phyloP scores from a whole-genome alignment of 352 stramenopile genomes.

The Peronospora destructor region DNA sequence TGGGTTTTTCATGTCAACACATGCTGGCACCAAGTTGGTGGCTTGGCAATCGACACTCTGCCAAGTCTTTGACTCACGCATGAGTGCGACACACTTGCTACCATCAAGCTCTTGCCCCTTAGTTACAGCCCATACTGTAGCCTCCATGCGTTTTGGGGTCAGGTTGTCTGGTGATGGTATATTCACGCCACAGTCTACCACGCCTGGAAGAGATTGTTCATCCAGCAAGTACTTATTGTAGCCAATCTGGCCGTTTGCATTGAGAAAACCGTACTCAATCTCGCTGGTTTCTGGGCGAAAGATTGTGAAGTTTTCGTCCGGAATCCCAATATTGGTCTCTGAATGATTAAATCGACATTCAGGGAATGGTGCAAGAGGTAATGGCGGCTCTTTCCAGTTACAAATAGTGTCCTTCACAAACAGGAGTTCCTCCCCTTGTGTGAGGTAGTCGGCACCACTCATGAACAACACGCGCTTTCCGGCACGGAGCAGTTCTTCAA shows the following conservation, averaged over 20 bases:
- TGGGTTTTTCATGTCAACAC: slow-evolving; percentile 26
- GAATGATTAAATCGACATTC: slow-evolving; percentile 47
- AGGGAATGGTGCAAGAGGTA: slow-evolving; percentile 59
- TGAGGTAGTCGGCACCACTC: slow-evolving; percentile 66
- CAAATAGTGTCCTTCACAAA: slow-evolving; percentile 74
- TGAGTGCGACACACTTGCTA: slow-evolving; percentile 48
- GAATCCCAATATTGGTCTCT: slow-evolving; percentile 31
- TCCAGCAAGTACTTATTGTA: slow-evolving; percentile 62
- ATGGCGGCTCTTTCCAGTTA: slow-evolving; percentile 62
- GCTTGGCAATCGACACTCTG: slow-evolving; percentile 51
- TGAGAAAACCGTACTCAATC: slow-evolving; percentile 79
- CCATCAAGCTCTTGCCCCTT: slow-evolving; percentile 27
- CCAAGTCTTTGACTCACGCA: slow-evolving; percentile 35
- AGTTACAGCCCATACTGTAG: slow-evolving; percentile 53
- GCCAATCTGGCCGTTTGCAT: slow-evolving; percentile 65
- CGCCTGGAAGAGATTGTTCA: slow-evolving; percentile 50
- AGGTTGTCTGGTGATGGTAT: slow-evolving; percentile 79
- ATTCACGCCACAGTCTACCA: slow-evolving; percentile 11
- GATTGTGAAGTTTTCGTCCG: slow-evolving; percentile 47
- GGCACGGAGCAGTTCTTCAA: slow-evolving; percentile 47
- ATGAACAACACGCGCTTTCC: slow-evolving; percentile 77
- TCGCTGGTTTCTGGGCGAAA: slow-evolving; percentile 81
- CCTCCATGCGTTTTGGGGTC: slow-evolving; percentile 75
- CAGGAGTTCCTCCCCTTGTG: slow-evolving; percentile 52
- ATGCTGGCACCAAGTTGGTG: slow-evolving; percentile 36